A percentile compares a stretch with the other conserved stretches of the same genome.
phyloP scores from a whole-genome alignment of 306 rosid genomes.

The Medicago arabica region DNA sequence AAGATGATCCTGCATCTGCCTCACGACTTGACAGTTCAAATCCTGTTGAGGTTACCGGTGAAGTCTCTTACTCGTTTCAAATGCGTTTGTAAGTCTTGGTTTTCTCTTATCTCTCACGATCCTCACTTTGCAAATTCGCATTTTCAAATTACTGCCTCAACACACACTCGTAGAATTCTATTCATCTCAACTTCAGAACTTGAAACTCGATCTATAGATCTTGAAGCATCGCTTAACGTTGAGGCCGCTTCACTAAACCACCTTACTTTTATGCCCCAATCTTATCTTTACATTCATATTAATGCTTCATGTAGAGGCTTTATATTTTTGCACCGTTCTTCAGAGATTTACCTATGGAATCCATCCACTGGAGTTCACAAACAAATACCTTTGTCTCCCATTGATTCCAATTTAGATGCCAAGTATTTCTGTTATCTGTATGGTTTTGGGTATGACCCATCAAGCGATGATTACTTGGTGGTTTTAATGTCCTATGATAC shows the following conservation, averaged over 20 bases:
- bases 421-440: neutral
- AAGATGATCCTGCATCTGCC: neutral
- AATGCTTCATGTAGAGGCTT: neutral
- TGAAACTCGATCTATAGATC: neutral
- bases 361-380: neutral
- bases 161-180: neutral
- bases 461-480: neutral
- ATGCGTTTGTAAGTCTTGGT: conserved; percentile 23
- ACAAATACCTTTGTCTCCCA: neutral
- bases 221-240: neutral
- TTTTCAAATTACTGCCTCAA: neutral
- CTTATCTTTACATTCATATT: neutral
- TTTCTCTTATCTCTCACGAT: neutral
- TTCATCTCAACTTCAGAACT: neutral
- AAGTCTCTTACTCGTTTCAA: conserved; percentile 5
- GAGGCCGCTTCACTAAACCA: neutral
- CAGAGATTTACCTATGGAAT: neutral
- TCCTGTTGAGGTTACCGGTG: neutral
- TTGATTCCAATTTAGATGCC: neutral
- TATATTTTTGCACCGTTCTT: neutral
- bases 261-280: neutral
- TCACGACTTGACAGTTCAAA: neutral
- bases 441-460: neutral
- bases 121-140: neutral
- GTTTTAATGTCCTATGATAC: neutral